Conservation (phyloP, 2,329 filamentous ascomycete species). For the Mycogone perniciosa region DNA sequence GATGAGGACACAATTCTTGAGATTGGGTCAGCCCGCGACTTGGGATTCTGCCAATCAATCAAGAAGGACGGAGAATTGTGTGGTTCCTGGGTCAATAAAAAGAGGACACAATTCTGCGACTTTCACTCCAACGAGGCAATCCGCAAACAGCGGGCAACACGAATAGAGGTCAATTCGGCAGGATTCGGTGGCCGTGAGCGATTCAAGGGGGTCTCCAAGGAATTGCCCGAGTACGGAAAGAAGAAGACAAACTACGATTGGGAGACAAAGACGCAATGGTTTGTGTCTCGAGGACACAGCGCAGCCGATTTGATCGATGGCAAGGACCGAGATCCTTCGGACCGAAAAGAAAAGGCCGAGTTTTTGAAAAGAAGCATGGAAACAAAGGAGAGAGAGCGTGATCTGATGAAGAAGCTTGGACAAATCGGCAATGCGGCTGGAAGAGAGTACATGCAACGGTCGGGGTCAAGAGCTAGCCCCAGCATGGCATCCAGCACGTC, state of each 20-base stretch:
- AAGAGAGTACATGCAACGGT: slow-evolving; percentile 59
- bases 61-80: slow-evolving; percentile 81
- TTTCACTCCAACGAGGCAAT: slow-evolving; percentile 83
- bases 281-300: slow-evolving; percentile 43
- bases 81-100: slow-evolving; percentile 76
- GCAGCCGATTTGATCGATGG: slow-evolving; percentile 61
- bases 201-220: slow-evolving; percentile 22
- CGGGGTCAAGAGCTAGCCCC: slow-evolving; percentile 18
- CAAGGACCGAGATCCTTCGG: slow-evolving; percentile 49
- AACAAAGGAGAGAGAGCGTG: slow-evolving; percentile 63
- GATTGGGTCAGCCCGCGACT: slow-evolving; percentile 74
- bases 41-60: slow-evolving; percentile 80
- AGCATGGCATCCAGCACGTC: slow-evolving; percentile 6
- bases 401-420: slow-evolving; percentile 63
- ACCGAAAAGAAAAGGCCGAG: slow-evolving; percentile 58
- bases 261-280: slow-evolving; percentile 52
- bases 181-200: slow-evolving; percentile 36
- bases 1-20: slow-evolving; percentile 87
- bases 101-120: slow-evolving; percentile 86
- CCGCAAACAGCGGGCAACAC: slow-evolving; percentile 55
- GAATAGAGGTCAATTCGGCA: slow-evolving; percentile 76
- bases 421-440: slow-evolving; percentile 60
- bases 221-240: slow-evolving; percentile 13
- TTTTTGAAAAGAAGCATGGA: slow-evolving; percentile 58
- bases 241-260: slow-evolving; percentile 44